Conservation (phyloP, 108 stramenopile species). For the Aurantiochytrium sp. region DNA sequence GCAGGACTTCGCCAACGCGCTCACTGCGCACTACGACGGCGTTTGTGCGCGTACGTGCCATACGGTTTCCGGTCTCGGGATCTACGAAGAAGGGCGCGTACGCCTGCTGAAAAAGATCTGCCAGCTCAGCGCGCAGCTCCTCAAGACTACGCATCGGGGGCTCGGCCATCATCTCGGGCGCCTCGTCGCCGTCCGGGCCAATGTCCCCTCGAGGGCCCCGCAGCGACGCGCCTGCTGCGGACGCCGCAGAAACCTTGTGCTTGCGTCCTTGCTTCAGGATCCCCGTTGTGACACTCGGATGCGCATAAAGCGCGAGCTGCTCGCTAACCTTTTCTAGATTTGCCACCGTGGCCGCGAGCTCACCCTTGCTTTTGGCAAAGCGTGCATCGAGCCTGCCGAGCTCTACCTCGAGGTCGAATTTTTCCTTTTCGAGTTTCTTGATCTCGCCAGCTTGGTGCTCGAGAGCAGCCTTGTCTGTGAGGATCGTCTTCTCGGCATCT, state of each 20-base stretch:
- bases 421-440: background rate
- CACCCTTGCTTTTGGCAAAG: background rate
- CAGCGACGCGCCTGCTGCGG: no score
- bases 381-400: background rate
- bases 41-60: background rate
- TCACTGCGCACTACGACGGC: constrained; percentile 13
- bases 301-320: background rate
- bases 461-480: background rate
- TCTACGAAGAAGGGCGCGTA: background rate
- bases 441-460: background rate
- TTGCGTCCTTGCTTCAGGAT: background rate
- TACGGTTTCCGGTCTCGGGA: background rate
- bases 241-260: no score
- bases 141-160: background rate
- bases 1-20: background rate
- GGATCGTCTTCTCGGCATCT: background rate
- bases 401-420: background rate
- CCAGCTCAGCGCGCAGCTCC: background rate
- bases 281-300: background rate
- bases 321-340: background rate
- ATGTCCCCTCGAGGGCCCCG: background rate
- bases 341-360: background rate
- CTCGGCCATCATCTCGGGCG: no score
- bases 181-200: background rate
- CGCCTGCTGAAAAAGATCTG: background rate